Percentiles rank a stretch among this genome's conserved stretches.
Evolutionary conservation across 2,329 filamentous ascomycete species (phyloP).

Genomic region (Diaporthe capsici): DNA sequence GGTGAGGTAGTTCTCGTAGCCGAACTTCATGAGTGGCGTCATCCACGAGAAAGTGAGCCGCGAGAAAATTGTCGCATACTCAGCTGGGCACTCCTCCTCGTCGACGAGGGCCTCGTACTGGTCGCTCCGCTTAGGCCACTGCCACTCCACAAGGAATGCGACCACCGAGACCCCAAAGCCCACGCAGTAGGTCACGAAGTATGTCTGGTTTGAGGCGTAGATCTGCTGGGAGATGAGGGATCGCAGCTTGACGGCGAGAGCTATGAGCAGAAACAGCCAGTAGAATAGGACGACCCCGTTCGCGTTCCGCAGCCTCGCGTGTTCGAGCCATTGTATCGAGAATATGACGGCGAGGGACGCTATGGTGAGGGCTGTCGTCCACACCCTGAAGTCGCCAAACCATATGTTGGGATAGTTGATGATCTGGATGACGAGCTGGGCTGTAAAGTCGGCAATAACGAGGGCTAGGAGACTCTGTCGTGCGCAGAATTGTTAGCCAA

Average conservation of each 20-base stretch:
- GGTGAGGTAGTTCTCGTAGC: constrained; percentile 91
- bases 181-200: constrained; percentile 83
- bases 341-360: constrained; percentile 82
- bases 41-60: constrained; percentile 97
- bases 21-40: constrained; percentile 97
- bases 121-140: constrained; percentile 84
- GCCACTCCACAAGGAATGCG: constrained; percentile 86
- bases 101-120: constrained; percentile 70
- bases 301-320: constrained; percentile 84
- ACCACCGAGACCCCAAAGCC: constrained; percentile 77
- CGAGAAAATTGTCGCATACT: constrained; percentile 95
- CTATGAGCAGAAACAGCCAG: constrained; percentile 89
- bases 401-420: constrained; percentile 77
- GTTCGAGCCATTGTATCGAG: constrained; percentile 87
- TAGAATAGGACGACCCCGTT: constrained; percentile 93
- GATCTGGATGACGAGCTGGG: constrained; percentile 84
- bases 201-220: constrained; percentile 75
- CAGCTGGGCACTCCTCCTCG: constrained; percentile 78
- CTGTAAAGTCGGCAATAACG: constrained; percentile 76
- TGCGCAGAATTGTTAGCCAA: constrained; percentile 39
- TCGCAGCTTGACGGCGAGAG: constrained; percentile 85
- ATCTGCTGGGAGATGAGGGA: constrained; percentile 85
- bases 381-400: constrained; percentile 87
- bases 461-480: constrained; percentile 71
- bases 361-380: constrained; percentile 81